Base-by-base conservation (phyloP, 768 basidiomycete genomes). In the Russula foetens region DNA sequence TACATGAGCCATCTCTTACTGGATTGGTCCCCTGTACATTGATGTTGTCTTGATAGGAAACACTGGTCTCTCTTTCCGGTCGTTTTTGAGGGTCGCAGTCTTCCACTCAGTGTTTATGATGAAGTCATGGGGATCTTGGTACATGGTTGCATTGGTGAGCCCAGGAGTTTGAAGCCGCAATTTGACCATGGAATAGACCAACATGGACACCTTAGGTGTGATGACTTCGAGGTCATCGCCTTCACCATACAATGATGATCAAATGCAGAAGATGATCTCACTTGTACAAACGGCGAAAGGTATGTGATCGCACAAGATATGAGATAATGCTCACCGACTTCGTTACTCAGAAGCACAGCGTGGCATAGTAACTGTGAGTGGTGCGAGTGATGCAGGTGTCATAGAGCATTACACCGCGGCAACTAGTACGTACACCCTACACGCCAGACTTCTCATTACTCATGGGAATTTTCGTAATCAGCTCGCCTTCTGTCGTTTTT, bases 101-200 rank as follows among this genome's bases (percentile, higher is more conserved):
- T 69, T 9, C 46, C 55, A 0, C 33, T 41, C 15, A 35, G 49
- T 2, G 45, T 66, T 7, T 60, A 63, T 48, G 71, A 76, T 39
- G 68, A 70, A 41, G 74, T 69, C 7, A 69, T 70, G 39, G 80
- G 79, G 3, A 72, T 75, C 1, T 71, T 70, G 12, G 70, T 71
- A 4, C 61, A 70, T 24, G 67, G 71, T 7, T 77, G 79, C 64
- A 66, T 80, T 11, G 71, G 82, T 81, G 11, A 33, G 28, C 31
- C 14, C 14, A 24, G 35, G n/a, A 9, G 4, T 23, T 15, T 24
- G 15, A 5, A 7, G 12, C 17, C 3, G 4, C 19, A 0, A 7
- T 31, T 17, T n/a, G n/a, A n/a, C 7, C 44, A 19, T 43, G 23
- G 9, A 24, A 45, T 14, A 7, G 7, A 1, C 24, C 15, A 39